Conservation (phyloP, 164 flowering plant species). For the Stephania yunnanensis region DNA sequence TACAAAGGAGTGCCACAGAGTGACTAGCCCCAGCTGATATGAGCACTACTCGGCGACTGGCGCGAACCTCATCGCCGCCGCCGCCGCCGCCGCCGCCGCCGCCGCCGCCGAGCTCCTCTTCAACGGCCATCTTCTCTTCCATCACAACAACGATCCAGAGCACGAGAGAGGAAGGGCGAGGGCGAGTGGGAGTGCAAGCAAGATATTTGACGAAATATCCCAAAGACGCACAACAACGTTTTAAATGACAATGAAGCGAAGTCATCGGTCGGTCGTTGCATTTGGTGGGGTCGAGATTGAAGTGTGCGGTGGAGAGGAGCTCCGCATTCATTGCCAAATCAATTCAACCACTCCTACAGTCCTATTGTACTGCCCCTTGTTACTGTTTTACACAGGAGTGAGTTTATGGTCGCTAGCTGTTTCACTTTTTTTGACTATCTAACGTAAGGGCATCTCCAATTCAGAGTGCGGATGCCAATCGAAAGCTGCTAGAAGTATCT, state of each 20-base stretch:
- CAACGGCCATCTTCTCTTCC: not conserved
- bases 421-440: too few species aligned
- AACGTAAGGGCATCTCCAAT: too few species aligned
- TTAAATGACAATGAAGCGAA: not conserved
- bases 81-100: not conserved
- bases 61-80: conserved; percentile 7
- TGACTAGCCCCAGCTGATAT: conserved; percentile 97
- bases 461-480: too few species aligned
- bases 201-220: not conserved
- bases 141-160: not conserved
- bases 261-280: not conserved
- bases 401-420: too few species aligned
- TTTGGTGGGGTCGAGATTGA: not conserved
- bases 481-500: too few species aligned
- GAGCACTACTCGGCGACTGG: conserved; percentile 47
- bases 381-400: not conserved
- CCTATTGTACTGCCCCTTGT: not conserved
- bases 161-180: too few species aligned
- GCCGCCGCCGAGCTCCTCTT: not conserved
- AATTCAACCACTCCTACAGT: not conserved
- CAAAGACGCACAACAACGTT: not conserved
- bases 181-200: not conserved
- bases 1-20: conserved; percentile 85
- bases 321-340: not conserved
- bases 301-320: not conserved